phyloP scores from a whole-genome alignment of 176 grass and related monocot genomes.

The Oryza longistaminata region DNA sequence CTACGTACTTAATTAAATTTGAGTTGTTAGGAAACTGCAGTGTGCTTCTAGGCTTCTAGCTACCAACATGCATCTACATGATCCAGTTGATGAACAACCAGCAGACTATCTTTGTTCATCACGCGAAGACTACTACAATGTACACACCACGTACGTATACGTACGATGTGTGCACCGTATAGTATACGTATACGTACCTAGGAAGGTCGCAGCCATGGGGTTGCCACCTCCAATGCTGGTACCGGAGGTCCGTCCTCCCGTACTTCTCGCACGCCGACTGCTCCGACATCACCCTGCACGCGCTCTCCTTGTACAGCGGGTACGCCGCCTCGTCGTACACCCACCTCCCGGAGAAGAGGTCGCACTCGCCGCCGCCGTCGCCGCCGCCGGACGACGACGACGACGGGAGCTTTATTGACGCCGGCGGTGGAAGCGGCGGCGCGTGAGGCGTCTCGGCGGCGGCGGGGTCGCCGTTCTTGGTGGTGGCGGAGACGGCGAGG shows the following conservation, averaged over 20 bases:
- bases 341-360: constrained; percentile 70
- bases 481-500: constrained; percentile 33
- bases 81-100: constrained; percentile 9
- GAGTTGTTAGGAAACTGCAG: background rate
- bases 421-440: background rate
- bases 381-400: no score
- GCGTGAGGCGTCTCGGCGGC: background rate
- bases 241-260: constrained; percentile 58
- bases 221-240: constrained; percentile 82
- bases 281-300: constrained; percentile 82
- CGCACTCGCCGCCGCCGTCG: constrained; percentile 32
- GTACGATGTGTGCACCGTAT: background rate
- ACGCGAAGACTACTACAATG: background rate
- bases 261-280: constrained; percentile 72
- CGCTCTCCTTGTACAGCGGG: constrained; percentile 69
- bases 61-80: background rate
- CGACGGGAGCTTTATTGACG: background rate
- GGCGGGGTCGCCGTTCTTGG: background rate
- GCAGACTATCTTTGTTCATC: background rate
- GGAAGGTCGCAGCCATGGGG: constrained; percentile 69
- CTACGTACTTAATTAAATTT: no score
- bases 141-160: no score
- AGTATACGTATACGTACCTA: constrained; percentile 36
- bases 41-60: background rate
- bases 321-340: constrained; percentile 58